These are phyloP conservation scores for Solanum chiquidenum DNA, from an alignment of 257 asterid species.

Conservation along the genomic window DNA sequence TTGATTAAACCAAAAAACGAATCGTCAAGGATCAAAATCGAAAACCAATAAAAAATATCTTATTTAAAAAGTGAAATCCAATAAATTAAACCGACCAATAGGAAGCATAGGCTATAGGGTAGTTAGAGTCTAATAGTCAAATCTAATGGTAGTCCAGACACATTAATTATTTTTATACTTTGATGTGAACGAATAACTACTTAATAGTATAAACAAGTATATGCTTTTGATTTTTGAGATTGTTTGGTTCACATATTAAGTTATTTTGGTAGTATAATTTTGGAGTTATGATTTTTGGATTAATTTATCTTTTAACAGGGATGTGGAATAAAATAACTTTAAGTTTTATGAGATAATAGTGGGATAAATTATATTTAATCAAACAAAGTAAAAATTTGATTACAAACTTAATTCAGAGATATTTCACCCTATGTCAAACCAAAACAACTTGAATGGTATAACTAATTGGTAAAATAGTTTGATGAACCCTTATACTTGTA, in stretches of 20 bases:
- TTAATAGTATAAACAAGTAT: not conserved
- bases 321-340: not conserved
- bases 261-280: not conserved
- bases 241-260: not conserved
- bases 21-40: accelerated
- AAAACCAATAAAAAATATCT: not conserved
- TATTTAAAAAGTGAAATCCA: too few relatives aligned
- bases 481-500: too few relatives aligned
- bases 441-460: not conserved
- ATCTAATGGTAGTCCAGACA: not conserved
- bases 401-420: not conserved
- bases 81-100: not conserved
- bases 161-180: not conserved
- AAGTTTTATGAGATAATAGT: not conserved
- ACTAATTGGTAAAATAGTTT: not conserved
- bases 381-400: not conserved
- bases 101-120: not conserved
- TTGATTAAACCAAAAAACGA: accelerated
- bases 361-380: not conserved
- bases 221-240: not conserved
- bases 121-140: not conserved
- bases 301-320: not conserved
- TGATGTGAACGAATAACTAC: not conserved
- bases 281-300: not conserved
- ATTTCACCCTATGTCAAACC: not conserved